phyloP scores from a whole-genome alignment of 2,329 filamentous ascomycete species.

The Beauveria rudraprayagi region DNA sequence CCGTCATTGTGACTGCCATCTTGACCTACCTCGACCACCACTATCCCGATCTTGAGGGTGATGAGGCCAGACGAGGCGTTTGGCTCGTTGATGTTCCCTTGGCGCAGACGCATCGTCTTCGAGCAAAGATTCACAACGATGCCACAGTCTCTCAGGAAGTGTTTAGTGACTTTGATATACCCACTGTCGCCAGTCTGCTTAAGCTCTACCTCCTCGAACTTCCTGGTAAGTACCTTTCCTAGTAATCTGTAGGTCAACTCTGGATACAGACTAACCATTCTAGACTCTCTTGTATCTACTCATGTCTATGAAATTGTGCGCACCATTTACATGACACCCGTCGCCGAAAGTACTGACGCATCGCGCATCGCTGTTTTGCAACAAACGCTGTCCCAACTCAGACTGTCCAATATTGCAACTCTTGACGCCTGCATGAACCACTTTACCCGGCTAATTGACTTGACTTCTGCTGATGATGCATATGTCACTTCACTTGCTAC shows the following conservation, averaged over 20 bases:
- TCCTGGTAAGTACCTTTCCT: conserved; percentile 57
- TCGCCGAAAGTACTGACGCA: conserved; percentile 66
- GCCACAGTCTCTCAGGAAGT: conserved; percentile 68
- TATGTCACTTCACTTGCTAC: conserved; percentile 71
- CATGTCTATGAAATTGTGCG: conserved; percentile 99
- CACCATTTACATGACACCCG: conserved; percentile 83
- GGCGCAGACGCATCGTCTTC: conserved; percentile 73
- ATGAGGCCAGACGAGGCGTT: conserved; percentile 83
- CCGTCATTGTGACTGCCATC: conserved; percentile 83
- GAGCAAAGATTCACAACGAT: conserved; percentile 77
- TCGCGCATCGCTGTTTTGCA: conserved; percentile 85
- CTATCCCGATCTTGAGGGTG: conserved; percentile 94
- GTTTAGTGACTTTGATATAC: conserved; percentile 83
- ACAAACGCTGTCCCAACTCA: conserved; percentile 88
- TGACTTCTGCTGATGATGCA: conserved; percentile 88
- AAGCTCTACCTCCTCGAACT: conserved; percentile 94
- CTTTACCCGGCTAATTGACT: conserved; percentile 90
- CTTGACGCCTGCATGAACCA: conserved; percentile 97
- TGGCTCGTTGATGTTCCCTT: conserved; percentile 93
- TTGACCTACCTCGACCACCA: conserved; percentile 93
- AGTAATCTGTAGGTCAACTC: neutral
- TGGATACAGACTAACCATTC: conserved; percentile 19
- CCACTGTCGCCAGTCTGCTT: conserved; percentile 83
- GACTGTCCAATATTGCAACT: conserved; percentile 96
- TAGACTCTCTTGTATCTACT: conserved; percentile 95